phyloP scores from a whole-genome alignment of 2,329 filamentous ascomycete genomes.

The Chrysoporthe puriensis region DNA sequence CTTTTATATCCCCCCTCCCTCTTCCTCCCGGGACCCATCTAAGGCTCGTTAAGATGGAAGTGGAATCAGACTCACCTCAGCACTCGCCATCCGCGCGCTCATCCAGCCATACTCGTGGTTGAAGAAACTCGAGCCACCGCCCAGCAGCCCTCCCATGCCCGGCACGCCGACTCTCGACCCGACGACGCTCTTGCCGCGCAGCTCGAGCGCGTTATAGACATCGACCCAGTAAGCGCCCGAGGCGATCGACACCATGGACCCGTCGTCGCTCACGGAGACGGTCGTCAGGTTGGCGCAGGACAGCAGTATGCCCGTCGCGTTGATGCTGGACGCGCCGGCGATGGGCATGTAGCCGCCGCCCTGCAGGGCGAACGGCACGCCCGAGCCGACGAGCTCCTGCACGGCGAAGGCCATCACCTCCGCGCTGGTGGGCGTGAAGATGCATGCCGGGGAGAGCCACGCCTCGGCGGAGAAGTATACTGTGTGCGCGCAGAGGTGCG shows the following conservation, averaged over 20 bases:
- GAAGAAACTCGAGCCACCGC: too few relatives aligned
- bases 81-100: too few relatives aligned
- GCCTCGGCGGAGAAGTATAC: not conserved
- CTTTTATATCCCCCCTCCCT: too few relatives aligned
- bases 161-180: too few relatives aligned
- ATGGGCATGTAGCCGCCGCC: slow-evolving; percentile 39
- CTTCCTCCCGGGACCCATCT: too few relatives aligned
- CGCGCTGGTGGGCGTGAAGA: slow-evolving; percentile 34
- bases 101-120: too few relatives aligned
- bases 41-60: too few relatives aligned
- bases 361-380: slow-evolving; percentile 35
- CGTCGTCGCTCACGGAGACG: slow-evolving; percentile 36
- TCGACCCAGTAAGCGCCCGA: slow-evolving; percentile 34
- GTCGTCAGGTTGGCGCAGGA: slow-evolving; percentile 41
- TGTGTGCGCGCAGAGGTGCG: too few relatives aligned
- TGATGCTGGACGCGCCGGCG: slow-evolving; percentile 32
- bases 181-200: too few relatives aligned
- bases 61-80: too few relatives aligned
- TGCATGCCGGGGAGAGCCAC: slow-evolving; percentile 32
- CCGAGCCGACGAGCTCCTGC: slow-evolving; percentile 28
- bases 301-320: slow-evolving; percentile 38
- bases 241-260: slow-evolving; percentile 37
- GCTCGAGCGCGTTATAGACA: too few relatives aligned
- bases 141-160: too few relatives aligned
- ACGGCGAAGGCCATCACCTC: slow-evolving; percentile 23